A percentile compares a stretch with the other conserved stretches of the same genome.
Evolutionary conservation across 2,329 filamentous ascomycete genomes (phyloP).

Genomic region (Paecilomyces dactylethromorphus): DNA sequence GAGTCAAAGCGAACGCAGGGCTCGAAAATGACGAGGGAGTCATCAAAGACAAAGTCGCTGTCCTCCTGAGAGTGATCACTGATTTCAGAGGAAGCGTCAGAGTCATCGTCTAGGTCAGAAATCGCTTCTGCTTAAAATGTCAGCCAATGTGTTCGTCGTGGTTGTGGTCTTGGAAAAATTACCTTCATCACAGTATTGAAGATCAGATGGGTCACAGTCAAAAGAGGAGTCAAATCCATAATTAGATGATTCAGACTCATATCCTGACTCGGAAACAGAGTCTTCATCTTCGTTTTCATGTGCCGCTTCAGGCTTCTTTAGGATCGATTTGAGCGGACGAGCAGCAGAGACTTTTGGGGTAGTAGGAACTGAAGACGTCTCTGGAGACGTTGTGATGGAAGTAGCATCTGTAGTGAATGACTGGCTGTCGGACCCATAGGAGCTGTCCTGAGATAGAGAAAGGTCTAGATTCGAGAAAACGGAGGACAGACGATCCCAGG

Average conservation of each 20-base stretch:
- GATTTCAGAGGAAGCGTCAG: constrained; percentile 19
- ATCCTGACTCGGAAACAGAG: constrained; percentile 28
- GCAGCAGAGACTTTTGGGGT: constrained; percentile 13
- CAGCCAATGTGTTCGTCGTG: background rate
- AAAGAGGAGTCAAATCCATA: constrained; percentile 14
- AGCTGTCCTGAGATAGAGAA: constrained; percentile 33
- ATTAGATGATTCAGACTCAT: constrained; percentile 28
- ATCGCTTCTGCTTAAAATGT: constrained; percentile 1
- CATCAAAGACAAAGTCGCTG: constrained; percentile 24
- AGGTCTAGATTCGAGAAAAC: constrained; percentile 29
- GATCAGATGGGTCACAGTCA: constrained; percentile 4
- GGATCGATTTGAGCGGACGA: constrained; percentile 24
- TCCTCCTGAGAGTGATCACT: constrained; percentile 22
- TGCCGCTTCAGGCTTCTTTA: constrained; percentile 23
- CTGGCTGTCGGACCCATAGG: constrained; percentile 32
- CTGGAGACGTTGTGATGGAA: constrained; percentile 14
- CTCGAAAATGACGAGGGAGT: constrained; percentile 31
- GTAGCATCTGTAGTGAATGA: constrained; percentile 25
- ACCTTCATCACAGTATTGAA: constrained; percentile 4
- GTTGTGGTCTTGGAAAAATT: background rate
- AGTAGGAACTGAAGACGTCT: constrained; percentile 14
- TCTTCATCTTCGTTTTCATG: constrained; percentile 17
- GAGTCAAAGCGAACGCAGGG: constrained; percentile 28
- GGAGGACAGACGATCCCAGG: constrained; percentile 32
- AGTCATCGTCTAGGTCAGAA: constrained; percentile 17